Base-by-base conservation (phyloP, 2,329 filamentous ascomycete species). In the Teratosphaeriaceae sp. region DNA sequence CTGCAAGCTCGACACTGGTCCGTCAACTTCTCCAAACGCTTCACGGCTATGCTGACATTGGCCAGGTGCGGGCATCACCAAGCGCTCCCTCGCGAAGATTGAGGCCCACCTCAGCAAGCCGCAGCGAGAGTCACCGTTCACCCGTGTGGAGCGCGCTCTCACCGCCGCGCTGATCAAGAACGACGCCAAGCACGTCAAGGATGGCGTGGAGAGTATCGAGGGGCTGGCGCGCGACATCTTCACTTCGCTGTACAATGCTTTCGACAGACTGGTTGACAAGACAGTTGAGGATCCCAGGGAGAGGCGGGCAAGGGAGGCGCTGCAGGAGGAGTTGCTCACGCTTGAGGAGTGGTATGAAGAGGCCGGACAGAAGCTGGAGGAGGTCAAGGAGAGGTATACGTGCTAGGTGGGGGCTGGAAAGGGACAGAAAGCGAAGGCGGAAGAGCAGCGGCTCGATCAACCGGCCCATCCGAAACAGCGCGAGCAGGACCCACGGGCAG, bases 1-100 rank as follows among this genome's bases (percentile, higher is more conserved):
- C 2, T 53, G 51, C 50, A 45, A 40, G 5, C 23, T 38, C 1
- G 52, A 51, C 19, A 38, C 19, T 6, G 46, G 43, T 42, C 41
- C 13, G 19, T 22, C 15, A 11, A n/a, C n/a, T n/a, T n/a, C n/a
- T n/a, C n/a, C 15, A 5, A 6, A 19, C 20, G 15, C 29, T 11
- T 21, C 12, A 26, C 16, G 8, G 9, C 15, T 6, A 9, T 2
- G 20, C 36, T 44, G 18, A 43, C 19, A n/a, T 16, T 16, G 3
- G 6, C 12, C 20, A 42, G 41, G 43, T 20, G 3, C 7, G 9
- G 29, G 35, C 26, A 13, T 30, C 7, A 22, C 22, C 15, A 21
- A 27, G 30, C 23, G 41, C 22, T 31, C 9, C n/a, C 18, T 39
- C 15, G 22, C 22, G 3, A 30, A 29, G 16, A 11, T 39, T 18